Evolutionary conservation across 345 rosid species (phyloP).

Genomic region (Lagerstroemia speciosa): DNA sequence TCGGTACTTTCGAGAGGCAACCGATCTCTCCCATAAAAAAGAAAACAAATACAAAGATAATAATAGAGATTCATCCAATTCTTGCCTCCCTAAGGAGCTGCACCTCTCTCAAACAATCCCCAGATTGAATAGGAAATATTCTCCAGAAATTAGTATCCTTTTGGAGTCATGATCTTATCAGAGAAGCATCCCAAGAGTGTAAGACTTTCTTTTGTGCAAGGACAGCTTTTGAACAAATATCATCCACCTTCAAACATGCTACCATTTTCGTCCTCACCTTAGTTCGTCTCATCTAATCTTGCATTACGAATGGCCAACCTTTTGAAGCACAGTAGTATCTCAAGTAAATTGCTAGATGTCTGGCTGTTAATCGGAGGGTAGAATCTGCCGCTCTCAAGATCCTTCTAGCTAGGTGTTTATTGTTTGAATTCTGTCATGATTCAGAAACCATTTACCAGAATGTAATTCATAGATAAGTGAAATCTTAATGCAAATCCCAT

Average conservation of each 20-base stretch:
- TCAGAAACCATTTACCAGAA: neutral
- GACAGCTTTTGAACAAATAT: neutral
- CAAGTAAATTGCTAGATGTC: neutral
- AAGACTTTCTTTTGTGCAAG: neutral
- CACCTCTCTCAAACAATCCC: too few species aligned
- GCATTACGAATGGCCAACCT: neutral
- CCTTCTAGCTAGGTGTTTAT: neutral
- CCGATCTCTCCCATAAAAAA: too few species aligned
- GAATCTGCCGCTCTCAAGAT: neutral
- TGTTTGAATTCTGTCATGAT: neutral
- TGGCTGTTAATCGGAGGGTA: neutral
- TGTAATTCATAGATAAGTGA: neutral
- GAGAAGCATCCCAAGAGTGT: neutral
- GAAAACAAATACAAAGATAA: too few species aligned
- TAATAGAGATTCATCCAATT: too few species aligned
- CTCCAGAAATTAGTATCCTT: too few species aligned
- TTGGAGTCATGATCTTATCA: too few species aligned
- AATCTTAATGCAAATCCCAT: neutral
- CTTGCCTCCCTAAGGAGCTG: too few species aligned
- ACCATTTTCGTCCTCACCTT: neutral
- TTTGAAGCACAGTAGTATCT: neutral
- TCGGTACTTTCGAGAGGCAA: too few species aligned
- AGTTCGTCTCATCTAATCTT: neutral
- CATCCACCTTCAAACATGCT: neutral
- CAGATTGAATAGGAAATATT: too few species aligned